Conservation (phyloP, 495 filamentous ascomycete genomes). For the Staphylotrichum longicolle region DNA sequence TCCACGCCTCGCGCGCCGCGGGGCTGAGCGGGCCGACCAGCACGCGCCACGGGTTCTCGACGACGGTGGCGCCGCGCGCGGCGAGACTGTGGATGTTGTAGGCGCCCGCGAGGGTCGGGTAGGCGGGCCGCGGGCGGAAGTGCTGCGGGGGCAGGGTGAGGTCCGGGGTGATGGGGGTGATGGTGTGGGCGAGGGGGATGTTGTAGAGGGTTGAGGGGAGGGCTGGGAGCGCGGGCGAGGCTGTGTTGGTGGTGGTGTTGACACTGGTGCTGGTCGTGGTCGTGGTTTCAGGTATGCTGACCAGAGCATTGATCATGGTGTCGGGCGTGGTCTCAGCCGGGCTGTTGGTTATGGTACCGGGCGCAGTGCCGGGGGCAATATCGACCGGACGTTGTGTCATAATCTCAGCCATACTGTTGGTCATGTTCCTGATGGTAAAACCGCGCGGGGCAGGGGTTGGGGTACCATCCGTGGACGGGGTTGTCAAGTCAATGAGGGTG, state of each 20-base stretch:
- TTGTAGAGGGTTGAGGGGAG: constrained; percentile 2
- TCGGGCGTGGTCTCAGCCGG: too few species aligned
- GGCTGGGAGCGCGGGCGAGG: background rate
- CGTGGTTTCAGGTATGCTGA: too few species aligned
- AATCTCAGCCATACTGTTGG: too few species aligned
- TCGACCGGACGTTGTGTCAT: too few species aligned
- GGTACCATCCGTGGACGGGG: too few species aligned
- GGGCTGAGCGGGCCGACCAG: constrained; percentile 1
- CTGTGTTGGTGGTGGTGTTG: background rate
- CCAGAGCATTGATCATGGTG: too few species aligned
- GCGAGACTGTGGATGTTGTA: background rate
- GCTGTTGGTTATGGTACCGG: too few species aligned
- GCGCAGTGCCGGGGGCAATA: too few species aligned
- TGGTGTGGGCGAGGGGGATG: constrained; percentile 4
- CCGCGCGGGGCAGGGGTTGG: too few species aligned
- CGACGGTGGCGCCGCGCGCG: background rate
- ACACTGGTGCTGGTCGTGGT: too few species aligned
- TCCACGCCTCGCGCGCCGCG: background rate
- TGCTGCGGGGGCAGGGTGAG: background rate
- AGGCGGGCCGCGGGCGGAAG: background rate
- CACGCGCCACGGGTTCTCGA: background rate
- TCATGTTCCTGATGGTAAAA: too few species aligned
- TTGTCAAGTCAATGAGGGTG: too few species aligned
- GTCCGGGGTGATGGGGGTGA: background rate
- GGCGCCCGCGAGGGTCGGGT: background rate